Evolutionary conservation across 768 basidiomycete genomes (phyloP).

Genomic region (Lentinula raphanica): DNA sequence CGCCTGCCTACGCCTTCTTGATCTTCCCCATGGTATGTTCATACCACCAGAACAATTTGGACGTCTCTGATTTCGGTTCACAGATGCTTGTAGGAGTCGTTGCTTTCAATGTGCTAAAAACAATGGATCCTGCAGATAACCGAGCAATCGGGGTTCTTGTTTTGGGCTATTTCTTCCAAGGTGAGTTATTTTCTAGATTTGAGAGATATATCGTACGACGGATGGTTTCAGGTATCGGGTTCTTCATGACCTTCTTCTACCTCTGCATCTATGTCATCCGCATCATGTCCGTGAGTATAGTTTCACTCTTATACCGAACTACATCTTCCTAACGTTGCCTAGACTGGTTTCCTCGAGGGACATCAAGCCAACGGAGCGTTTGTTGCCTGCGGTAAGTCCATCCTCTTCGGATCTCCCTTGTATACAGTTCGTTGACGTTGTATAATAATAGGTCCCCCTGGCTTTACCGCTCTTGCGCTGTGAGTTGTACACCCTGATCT

Average conservation of each 20-base stretch:
- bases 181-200: slow-evolving; percentile 11
- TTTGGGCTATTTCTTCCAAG: slow-evolving; percentile 45
- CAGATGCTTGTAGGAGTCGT: slow-evolving; percentile 47
- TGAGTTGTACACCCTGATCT: background rate
- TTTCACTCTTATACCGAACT: background rate
- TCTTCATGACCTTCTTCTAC: slow-evolving; percentile 47
- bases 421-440: background rate
- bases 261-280: slow-evolving; percentile 45
- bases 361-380: slow-evolving; percentile 46
- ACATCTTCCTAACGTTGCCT: background rate
- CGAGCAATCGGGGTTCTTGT: slow-evolving; percentile 37
- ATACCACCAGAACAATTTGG: background rate
- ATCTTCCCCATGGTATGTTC: slow-evolving; percentile 28
- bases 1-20: slow-evolving; percentile 31
- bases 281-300: slow-evolving; percentile 32
- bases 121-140: slow-evolving; percentile 27
- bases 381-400: slow-evolving; percentile 29
- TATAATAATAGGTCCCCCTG: slow-evolving; percentile 29
- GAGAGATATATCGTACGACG: background rate
- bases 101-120: slow-evolving; percentile 37
- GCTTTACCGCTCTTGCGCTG: slow-evolving; percentile 43
- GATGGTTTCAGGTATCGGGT: slow-evolving; percentile 30
- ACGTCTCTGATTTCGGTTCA: background rate
- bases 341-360: slow-evolving; percentile 43
- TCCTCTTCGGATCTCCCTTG: background rate